Conservation (phyloP, 2,329 filamentous ascomycete genomes). For the Coniella lustricola region DNA sequence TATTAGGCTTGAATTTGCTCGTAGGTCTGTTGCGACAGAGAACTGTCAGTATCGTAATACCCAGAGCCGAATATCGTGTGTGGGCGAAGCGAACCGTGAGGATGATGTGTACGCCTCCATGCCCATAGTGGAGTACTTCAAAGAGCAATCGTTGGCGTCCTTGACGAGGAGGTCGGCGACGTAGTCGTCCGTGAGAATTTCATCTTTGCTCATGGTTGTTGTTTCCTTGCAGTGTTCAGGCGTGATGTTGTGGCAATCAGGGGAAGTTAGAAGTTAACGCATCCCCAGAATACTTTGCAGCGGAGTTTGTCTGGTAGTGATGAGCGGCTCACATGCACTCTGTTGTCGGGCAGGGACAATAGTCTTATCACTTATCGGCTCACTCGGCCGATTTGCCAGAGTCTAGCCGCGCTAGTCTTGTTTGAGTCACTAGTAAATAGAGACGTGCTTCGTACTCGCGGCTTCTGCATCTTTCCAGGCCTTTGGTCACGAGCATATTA, state of each 20-base stretch:
- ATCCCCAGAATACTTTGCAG: background rate
- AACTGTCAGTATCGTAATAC: slow-evolving; percentile 6
- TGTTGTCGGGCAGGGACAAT: background rate
- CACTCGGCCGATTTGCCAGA: background rate
- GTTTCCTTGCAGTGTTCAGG: background rate
- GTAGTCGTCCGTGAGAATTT: slow-evolving; percentile 66
- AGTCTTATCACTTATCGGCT: slow-evolving; percentile 3
- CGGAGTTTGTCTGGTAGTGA: background rate
- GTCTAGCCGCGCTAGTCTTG: background rate
- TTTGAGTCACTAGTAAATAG: slow-evolving; percentile 6
- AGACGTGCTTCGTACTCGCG: background rate
- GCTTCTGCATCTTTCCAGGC: background rate
- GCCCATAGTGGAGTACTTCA: slow-evolving; percentile 69
- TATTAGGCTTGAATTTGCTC: slow-evolving; percentile 80
- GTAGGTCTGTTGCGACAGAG: slow-evolving; percentile 41
- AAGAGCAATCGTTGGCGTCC: slow-evolving; percentile 67
- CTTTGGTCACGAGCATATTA: background rate
- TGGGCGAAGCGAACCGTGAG: slow-evolving; percentile 9
- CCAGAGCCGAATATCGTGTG: slow-evolving; percentile 15
- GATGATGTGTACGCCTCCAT: slow-evolving; percentile 53
- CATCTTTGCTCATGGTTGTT: slow-evolving; percentile 37
- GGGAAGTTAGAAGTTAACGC: background rate
- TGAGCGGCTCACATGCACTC: background rate
- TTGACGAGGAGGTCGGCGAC: slow-evolving; percentile 72
- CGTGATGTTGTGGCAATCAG: background rate